phyloP scores from a whole-genome alignment of 148 eudicot genomes.

The Rhododendron ovatum region DNA sequence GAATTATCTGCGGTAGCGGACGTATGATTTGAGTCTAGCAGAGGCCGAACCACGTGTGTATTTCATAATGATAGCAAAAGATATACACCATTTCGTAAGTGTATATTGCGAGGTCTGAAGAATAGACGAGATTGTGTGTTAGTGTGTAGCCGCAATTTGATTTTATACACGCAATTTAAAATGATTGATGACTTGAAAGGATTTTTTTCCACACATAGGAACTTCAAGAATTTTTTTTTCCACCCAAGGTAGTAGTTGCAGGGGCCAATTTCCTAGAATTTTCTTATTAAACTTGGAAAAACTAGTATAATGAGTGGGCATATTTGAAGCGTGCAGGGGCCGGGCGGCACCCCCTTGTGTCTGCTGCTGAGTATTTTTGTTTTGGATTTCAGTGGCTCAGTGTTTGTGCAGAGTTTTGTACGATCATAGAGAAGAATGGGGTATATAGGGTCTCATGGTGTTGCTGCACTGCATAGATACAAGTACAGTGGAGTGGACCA shows the following conservation, averaged over 20 bases:
- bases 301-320: neutral
- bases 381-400: neutral
- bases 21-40: neutral
- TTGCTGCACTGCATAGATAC: conserved; percentile 69
- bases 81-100: neutral
- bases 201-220: neutral
- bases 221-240: neutral
- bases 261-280: neutral
- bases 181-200: neutral
- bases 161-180: too few relatives aligned
- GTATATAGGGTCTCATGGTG: conserved; percentile 87
- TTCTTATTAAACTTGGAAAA: neutral
- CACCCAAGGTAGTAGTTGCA: neutral
- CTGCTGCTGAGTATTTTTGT: neutral
- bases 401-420: neutral
- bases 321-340: neutral
- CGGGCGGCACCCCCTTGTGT: neutral
- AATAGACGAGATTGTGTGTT: neutral
- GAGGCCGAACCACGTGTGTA: neutral
- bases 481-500: conserved; percentile 96
- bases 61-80: neutral
- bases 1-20: neutral
- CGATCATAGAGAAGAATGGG: conserved; percentile 41
- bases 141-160: neutral
- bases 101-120: neutral